phyloP scores from a whole-genome alignment of 305 asterid genomes.

The Fraxinus greggii region DNA sequence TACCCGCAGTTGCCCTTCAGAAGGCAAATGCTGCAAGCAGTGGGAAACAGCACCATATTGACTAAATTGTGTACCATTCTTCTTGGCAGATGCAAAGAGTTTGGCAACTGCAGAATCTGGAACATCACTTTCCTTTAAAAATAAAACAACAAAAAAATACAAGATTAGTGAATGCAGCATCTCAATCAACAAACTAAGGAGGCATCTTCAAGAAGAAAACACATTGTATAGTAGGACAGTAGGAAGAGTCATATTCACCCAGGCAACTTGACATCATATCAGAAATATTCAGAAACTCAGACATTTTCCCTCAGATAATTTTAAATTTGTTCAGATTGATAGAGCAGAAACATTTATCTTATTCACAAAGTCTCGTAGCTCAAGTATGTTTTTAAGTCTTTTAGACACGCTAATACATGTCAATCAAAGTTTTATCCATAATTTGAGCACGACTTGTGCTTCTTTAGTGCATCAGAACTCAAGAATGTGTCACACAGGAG shows the following conservation, averaged over 20 bases:
- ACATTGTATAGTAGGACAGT: neutral
- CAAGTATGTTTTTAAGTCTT: neutral
- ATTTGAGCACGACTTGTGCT: neutral
- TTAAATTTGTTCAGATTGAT: neutral
- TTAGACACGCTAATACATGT: neutral
- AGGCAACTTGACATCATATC: constrained; percentile 6
- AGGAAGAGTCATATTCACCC: neutral
- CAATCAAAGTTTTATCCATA: neutral
- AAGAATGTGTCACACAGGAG: neutral
- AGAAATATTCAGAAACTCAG: constrained; percentile 9
- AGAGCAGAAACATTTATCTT: neutral
- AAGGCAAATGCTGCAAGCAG: constrained; percentile 81
- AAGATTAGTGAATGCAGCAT: constrained; percentile 16
- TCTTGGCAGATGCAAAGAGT: constrained; percentile 74
- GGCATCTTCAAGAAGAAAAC: neutral
- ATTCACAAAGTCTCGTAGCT: neutral
- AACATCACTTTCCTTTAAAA: constrained; percentile 60
- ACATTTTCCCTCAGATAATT: neutral
- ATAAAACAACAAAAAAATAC: constrained; percentile 15
- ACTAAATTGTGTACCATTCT: constrained; percentile 45
- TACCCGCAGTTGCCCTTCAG: constrained; percentile 82
- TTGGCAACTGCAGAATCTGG: constrained; percentile 86
- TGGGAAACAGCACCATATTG: constrained; percentile 59
- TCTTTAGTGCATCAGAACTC: neutral
- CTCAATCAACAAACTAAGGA: constrained; percentile 6